Percentiles rank a stretch among this genome's conserved stretches.
phyloP scores from a whole-genome alignment of 1,284 basidiomycete genomes.

The Jaminaea rosea region DNA sequence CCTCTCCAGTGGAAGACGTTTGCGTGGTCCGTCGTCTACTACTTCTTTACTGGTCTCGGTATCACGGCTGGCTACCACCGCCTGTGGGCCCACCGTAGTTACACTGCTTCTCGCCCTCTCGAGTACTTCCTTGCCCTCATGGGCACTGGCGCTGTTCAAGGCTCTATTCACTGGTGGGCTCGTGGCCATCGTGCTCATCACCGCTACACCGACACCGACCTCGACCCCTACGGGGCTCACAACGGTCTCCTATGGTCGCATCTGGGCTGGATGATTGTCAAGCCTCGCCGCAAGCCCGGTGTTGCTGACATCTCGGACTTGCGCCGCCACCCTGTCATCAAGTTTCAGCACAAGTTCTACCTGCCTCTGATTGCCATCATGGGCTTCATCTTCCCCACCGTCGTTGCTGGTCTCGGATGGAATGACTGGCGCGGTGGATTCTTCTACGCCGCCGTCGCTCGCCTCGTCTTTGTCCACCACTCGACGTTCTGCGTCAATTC shows the following conservation, averaged over 20 bases:
- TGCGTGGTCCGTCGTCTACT: conserved; percentile 32
- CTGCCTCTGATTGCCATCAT: conserved; percentile 43
- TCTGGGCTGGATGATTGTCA: conserved; percentile 46
- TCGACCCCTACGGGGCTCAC: conserved; percentile 46
- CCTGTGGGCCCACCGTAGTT: conserved; percentile 44
- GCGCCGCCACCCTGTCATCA: conserved; percentile 40
- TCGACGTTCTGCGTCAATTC: conserved; percentile 47
- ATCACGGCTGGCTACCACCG: conserved; percentile 45
- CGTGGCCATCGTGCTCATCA: conserved; percentile 47
- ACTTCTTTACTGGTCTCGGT: conserved; percentile 44
- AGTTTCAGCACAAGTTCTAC: conserved; percentile 46
- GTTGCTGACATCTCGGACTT: conserved; percentile 44
- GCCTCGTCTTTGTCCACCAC: conserved; percentile 45
- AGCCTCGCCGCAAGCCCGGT: conserved; percentile 45
- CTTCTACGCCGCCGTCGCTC: conserved; percentile 42
- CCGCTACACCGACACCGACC: conserved; percentile 46
- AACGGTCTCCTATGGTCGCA: conserved; percentile 45
- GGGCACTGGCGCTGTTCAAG: conserved; percentile 43
- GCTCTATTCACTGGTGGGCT: conserved; percentile 46
- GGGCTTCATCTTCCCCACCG: conserved; percentile 41
- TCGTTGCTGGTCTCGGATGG: conserved; percentile 45
- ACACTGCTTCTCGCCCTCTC: conserved; percentile 33
- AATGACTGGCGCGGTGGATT: conserved; percentile 44
- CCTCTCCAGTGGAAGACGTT: conserved; percentile 25
- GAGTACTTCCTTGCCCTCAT: conserved; percentile 41